Percentiles rank a stretch among this genome's conserved stretches.
phyloP scores from a whole-genome alignment of 2,329 filamentous ascomycete genomes.

The Colletotrichum higginsianum region DNA sequence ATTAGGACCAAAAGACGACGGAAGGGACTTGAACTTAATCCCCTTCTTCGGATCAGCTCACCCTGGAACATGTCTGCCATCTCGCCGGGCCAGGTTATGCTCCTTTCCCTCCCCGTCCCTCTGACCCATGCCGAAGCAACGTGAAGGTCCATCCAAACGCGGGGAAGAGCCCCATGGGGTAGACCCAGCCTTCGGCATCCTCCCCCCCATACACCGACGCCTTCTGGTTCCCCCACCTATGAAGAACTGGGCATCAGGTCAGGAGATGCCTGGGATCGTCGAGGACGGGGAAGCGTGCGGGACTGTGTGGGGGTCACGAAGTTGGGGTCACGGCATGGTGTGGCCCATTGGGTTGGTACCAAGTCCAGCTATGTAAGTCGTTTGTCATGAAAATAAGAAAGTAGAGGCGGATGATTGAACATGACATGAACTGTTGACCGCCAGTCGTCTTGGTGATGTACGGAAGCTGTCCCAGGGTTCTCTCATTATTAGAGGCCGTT shows the following conservation, averaged over 20 bases:
- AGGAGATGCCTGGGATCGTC: background rate
- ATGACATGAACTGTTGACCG: no score
- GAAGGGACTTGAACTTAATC: conserved; percentile 6
- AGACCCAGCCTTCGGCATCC: conserved; percentile 14
- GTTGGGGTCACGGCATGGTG: conserved; percentile 12
- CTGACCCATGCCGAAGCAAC: background rate
- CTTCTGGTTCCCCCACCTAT: conserved; percentile 14
- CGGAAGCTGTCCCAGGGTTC: no score
- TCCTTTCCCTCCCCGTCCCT: background rate
- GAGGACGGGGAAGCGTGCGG: background rate
- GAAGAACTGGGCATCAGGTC: background rate
- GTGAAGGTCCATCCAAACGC: conserved; percentile 26
- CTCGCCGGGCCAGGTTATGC: background rate
- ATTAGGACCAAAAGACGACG: background rate
- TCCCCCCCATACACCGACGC: background rate
- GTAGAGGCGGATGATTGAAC: no score
- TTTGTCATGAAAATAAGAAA: no score
- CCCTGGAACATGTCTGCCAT: conserved; percentile 1
- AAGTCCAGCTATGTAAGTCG: background rate
- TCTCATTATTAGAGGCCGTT: no score
- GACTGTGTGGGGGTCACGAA: conserved; percentile 34
- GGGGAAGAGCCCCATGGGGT: conserved; percentile 38
- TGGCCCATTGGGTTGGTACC: background rate
- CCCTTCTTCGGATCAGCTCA: background rate
- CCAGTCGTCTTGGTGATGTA: no score